A percentile compares a stretch with the other conserved stretches of the same genome.
Conservation (phyloP, 257 asterid genomes). For the Forsythia suspensa region DNA sequence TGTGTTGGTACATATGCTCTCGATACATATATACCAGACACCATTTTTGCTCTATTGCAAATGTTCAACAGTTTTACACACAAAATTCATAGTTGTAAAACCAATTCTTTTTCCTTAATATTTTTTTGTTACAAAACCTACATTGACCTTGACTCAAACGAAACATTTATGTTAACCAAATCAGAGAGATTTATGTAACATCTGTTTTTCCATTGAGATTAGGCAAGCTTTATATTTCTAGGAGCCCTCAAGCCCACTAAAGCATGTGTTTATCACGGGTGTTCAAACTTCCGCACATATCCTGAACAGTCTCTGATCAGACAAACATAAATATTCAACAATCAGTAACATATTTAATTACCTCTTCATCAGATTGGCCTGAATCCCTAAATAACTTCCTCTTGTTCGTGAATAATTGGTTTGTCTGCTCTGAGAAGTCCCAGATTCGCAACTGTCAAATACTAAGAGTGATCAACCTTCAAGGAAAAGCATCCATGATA, state of each 20-base stretch:
- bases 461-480: slow-evolving; percentile 19
- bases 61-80: neutral
- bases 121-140: slow-evolving; percentile 6
- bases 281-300: slow-evolving; percentile 6
- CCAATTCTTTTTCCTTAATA: neutral
- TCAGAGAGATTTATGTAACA: neutral
- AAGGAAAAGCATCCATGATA: slow-evolving; percentile 18
- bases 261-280: neutral
- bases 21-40: neutral
- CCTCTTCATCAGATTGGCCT: slow-evolving; percentile 46
- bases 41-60: neutral
- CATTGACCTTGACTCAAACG: neutral
- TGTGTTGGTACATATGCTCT: neutral
- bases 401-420: slow-evolving; percentile 38
- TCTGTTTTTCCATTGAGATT: slow-evolving; percentile 8
- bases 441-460: slow-evolving; percentile 62
- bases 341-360: slow-evolving; percentile 24
- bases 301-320: neutral
- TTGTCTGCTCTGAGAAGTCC: slow-evolving; percentile 77
- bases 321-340: neutral
- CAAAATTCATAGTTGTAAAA: neutral
- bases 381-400: slow-evolving; percentile 27
- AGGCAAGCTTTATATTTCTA: neutral
- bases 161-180: slow-evolving; percentile 5
- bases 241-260: too few species aligned